Base-by-base conservation (phyloP, 768 basidiomycete species). In the Leucosporidium scottii region DNA sequence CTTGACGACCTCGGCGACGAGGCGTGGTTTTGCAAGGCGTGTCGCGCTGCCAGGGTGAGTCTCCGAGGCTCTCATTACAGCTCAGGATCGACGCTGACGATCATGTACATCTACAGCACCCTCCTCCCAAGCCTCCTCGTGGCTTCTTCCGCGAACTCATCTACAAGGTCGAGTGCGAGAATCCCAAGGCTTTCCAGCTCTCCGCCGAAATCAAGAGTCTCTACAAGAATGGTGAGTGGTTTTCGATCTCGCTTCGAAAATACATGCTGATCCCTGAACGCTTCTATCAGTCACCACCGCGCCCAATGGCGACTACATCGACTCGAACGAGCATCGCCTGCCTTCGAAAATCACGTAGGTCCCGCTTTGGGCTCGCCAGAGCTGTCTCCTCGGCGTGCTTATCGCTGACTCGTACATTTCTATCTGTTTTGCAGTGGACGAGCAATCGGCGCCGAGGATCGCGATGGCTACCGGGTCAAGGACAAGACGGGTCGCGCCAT, bases 391-490 rank as follows among this genome's bases (percentile, higher is more conserved):
- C 63, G 5, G 61, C 55, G 48, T 53, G 55, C 59, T 59, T 25
- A 10, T 59, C 15, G 27, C 10, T 62, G 28, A 58, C 59, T 7
- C 18, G 18, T 15, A 5, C 25, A 3, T n/a, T 15, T 3, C 25
- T 28, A 4, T 13, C 34, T 49, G 12, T 23, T 47, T 54, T 21
- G 28, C 56, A 71, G 64, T 21, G 66, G 67, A 65, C 55, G 60
- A 56, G 71, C 39, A 53, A 87, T 87, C 34, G 87, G 91, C 71
- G 79, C 90, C 34, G 96, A 98, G 76, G 93, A 93, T 61, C 87
- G 93, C 31, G 96, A 98, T 78, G 85, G 89, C 17, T 85, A 88
- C 80, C 85, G 89, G 54, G 81, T 93, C 57, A 88, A 87, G 76
- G 93, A 97, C 78, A 84, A 86, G 74, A 90, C 88, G 75, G 88